Evolutionary conservation across 2,329 filamentous ascomycete genomes (phyloP), one percentile per base, ranked within the genome.

Genomic region (Dactylellina leptospora): DNA sequence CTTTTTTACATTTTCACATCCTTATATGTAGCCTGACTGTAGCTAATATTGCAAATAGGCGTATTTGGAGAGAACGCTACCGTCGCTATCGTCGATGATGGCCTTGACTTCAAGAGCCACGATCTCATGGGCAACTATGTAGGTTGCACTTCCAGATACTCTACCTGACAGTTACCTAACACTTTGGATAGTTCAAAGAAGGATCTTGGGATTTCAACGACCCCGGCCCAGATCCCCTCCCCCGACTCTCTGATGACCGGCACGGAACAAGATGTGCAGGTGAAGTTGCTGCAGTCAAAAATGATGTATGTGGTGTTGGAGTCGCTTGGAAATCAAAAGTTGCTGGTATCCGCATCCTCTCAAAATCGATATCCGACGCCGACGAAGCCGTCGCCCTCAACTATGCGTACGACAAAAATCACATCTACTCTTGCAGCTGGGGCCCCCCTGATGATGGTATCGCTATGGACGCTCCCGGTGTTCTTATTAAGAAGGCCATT

Each of bases 401-500:
- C 80, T 97, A 93, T 82, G 90, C 90, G 74, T 95, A 87, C 77
- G 88, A 97, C 77, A 84, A 93, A 73, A 99, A 97, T 79, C 87
- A 97, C 71, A 97, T 99, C 69, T 99, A 97, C 81, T 99, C 95
- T 0, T 99, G 95, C 82, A 99, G 95, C 0, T 99, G 95, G 95
- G 95, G 95, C 0, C 95, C 95, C 6, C 91, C 92, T 0, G 95
- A 99, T 77, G 93, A 97, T 79, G 95, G 95, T 47, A 84, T 85
- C 72, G 92, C 92, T 22, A 99, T 99, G 95, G 93, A 97, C 76
- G 91, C 88, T 0, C 95, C 95, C 0, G 91, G 92, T 3, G 86
- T 96, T 59, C 83, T 99, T 18, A 97, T 99, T 77, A 87, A 89
- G 76, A 87, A 88, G 75, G 93, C 95, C 25, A 96, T 99, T 88